phyloP scores from a whole-genome alignment of 441 rosid species.

The Populus hybrid region DNA sequence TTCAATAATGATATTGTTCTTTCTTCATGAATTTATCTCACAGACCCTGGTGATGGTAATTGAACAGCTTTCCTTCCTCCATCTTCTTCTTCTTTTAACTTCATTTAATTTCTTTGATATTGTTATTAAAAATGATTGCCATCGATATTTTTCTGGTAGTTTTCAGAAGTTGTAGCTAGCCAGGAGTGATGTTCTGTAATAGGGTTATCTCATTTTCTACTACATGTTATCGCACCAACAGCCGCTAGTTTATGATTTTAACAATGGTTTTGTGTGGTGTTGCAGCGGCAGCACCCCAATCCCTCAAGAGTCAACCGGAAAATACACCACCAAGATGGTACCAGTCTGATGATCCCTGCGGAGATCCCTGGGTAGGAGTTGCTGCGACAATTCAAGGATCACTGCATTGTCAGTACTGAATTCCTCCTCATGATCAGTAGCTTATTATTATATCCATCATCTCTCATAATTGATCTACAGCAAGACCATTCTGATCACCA shows the following conservation, averaged over 20 bases:
- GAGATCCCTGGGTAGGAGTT: constrained; percentile 62
- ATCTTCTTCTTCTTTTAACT: background rate
- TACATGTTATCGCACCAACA: background rate
- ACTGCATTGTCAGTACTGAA: constrained; percentile 59
- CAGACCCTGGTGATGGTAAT: background rate
- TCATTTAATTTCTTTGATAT: background rate
- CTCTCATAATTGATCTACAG: background rate
- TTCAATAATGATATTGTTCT: no score
- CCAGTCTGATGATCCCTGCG: constrained; percentile 72
- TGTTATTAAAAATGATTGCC: no score
- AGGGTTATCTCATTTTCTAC: background rate
- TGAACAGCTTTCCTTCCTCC: background rate
- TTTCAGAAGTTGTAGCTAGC: no score
- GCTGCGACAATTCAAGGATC: constrained; percentile 65
- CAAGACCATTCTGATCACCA: background rate
- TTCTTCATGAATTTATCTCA: no score
- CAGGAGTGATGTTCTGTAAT: background rate
- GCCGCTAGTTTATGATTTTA: background rate
- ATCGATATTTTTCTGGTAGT: no score
- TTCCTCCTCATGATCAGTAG: background rate
- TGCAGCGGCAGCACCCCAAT: constrained; percentile 67
- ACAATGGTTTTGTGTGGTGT: background rate
- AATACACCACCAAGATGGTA: constrained; percentile 71
- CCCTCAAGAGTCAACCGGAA: constrained; percentile 67
- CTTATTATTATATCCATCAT: background rate